Evolutionary conservation across 1,284 basidiomycete genomes (phyloP).

Genomic region (Cronartium quercuum): DNA sequence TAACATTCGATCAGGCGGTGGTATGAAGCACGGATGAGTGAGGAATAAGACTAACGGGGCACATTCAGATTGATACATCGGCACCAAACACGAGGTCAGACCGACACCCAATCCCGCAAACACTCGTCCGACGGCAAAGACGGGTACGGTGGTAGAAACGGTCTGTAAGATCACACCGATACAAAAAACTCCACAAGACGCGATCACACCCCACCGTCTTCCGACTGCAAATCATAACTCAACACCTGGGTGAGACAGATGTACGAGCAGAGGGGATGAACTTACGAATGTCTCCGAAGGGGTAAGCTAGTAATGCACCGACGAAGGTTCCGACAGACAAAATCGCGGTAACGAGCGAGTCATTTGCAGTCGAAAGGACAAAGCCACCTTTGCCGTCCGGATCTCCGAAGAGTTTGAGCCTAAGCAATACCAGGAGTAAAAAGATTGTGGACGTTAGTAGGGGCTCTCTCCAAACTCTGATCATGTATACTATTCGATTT

Average conservation of each 20-base stretch:
- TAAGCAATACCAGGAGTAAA: neutral
- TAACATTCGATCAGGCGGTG: conserved; percentile 54
- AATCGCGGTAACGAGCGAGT: conserved; percentile 1
- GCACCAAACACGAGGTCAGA: conserved; percentile 44
- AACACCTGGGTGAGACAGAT: neutral
- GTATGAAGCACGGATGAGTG: conserved; percentile 41
- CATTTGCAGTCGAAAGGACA: neutral
- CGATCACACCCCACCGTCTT: neutral
- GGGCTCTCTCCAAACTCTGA: neutral
- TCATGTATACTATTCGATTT: neutral
- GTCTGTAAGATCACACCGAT: conserved; percentile 9
- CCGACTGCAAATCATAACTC: neutral
- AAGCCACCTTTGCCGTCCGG: neutral
- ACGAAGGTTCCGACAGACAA: neutral
- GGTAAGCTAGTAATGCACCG: neutral
- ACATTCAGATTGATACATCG: no score
- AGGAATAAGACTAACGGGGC: conserved; percentile 47
- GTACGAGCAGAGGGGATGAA: neutral
- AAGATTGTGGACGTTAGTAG: neutral
- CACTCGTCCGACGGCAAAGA: conserved; percentile 46
- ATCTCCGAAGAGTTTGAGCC: neutral
- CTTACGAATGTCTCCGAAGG: neutral
- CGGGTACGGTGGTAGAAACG: conserved; percentile 1
- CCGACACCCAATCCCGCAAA: conserved; percentile 47
- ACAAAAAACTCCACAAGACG: neutral